These are phyloP conservation scores for Eucalyptus albens DNA, from an alignment of 345 rosid genomes.

Conservation along the genomic window DNA sequence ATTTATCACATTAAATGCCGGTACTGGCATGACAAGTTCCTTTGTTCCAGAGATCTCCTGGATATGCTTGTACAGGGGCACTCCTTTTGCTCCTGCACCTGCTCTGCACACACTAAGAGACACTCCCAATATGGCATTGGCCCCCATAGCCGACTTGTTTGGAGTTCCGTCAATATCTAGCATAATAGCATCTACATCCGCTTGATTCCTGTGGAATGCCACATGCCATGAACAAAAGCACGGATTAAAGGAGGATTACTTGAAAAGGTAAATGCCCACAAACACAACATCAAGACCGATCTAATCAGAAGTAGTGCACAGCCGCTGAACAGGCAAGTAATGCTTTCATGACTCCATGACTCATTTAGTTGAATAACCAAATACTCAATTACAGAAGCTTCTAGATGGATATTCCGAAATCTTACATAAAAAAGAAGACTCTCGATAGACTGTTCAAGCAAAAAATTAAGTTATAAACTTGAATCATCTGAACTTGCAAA, in stretches of 20 bases:
- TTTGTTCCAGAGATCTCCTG: slow-evolving; percentile 80
- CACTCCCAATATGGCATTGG: slow-evolving; percentile 93
- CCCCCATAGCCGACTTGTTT: slow-evolving; percentile 84
- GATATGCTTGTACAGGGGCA: slow-evolving; percentile 84
- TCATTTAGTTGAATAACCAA: neutral
- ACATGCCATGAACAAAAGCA: neutral
- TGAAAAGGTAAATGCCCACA: neutral
- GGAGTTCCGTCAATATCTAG: slow-evolving; percentile 83
- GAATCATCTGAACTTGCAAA: neutral
- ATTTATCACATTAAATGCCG: slow-evolving; percentile 92
- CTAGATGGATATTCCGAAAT: neutral
- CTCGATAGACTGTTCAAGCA: neutral
- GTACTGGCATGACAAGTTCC: slow-evolving; percentile 98
- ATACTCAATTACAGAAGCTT: neutral
- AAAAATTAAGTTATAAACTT: neutral
- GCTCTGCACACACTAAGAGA: slow-evolving; percentile 91
- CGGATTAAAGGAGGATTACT: neutral
- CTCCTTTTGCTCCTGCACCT: slow-evolving; percentile 91
- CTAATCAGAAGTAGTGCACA: neutral
- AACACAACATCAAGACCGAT: neutral
- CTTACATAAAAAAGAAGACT: neutral
- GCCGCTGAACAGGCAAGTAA: neutral
- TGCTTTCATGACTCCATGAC: neutral
- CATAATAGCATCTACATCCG: slow-evolving; percentile 78
- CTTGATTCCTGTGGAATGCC: slow-evolving; percentile 54